Evolutionary conservation across 257 asterid species (phyloP).

Genomic region (Eucommia ulmoides): DNA sequence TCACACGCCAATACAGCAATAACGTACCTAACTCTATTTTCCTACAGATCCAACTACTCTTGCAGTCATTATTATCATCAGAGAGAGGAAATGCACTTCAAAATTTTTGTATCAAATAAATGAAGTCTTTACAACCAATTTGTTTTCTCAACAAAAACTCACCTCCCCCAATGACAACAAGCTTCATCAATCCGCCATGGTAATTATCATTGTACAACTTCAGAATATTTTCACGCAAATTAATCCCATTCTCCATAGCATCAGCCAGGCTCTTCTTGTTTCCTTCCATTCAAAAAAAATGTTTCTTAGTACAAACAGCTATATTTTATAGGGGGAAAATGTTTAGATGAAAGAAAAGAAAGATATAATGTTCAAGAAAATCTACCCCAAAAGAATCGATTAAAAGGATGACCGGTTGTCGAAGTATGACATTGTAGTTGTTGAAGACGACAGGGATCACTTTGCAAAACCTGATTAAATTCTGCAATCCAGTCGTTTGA

Average conservation of each 20-base stretch:
- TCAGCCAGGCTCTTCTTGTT: slow-evolving; percentile 90
- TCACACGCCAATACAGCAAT: too few species aligned
- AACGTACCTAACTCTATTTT: too few species aligned
- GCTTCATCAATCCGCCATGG: slow-evolving; percentile 83
- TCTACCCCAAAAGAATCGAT: slow-evolving; percentile 84
- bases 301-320: slow-evolving; percentile 3
- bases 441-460: slow-evolving; percentile 75
- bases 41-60: not conserved
- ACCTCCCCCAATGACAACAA: slow-evolving; percentile 94
- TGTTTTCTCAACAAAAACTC: slow-evolving; percentile 9
- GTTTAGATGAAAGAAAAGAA: slow-evolving; percentile 9
- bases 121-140: not conserved
- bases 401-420: slow-evolving; percentile 67
- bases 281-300: slow-evolving; percentile 34
- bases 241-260: slow-evolving; percentile 82
- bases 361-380: slow-evolving; percentile 5
- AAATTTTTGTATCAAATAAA: not conserved
- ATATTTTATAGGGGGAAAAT: too few species aligned
- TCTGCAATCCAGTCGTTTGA: slow-evolving; percentile 34
- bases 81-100: not conserved
- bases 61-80: not conserved
- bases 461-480: slow-evolving; percentile 82
- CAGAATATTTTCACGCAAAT: slow-evolving; percentile 65
- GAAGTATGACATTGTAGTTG: slow-evolving; percentile 88
- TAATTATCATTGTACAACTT: slow-evolving; percentile 62